These are phyloP conservation scores for Phyllosticta paracitricarpa DNA, from an alignment of 2,329 filamentous ascomycete species.

Conservation along the genomic window DNA sequence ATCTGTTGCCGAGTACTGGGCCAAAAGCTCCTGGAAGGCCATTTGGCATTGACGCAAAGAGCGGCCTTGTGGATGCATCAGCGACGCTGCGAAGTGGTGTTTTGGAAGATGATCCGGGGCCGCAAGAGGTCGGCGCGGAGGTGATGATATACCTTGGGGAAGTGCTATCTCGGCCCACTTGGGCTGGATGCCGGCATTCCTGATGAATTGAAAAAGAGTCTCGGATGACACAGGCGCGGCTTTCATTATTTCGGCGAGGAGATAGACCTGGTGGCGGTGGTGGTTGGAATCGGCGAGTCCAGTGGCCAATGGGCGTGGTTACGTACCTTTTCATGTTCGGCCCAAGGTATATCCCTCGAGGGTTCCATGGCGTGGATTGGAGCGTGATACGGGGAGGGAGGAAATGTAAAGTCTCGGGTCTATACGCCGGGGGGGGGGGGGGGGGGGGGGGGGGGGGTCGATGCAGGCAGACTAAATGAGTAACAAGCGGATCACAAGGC, in stretches of 20 bases:
- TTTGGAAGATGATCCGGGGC: background rate
- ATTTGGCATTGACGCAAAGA: conserved; percentile 27
- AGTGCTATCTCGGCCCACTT: conserved; percentile 41
- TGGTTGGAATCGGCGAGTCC: background rate
- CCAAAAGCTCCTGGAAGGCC: conserved; percentile 23
- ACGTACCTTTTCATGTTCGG: conserved; percentile 38
- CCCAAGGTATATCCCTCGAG: conserved; percentile 33
- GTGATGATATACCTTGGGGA: conserved; percentile 35
- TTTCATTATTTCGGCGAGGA: conserved; percentile 45
- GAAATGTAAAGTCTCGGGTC: conserved; percentile 17
- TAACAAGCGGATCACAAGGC: conserved; percentile 24
- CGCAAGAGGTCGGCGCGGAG: background rate
- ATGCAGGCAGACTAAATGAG: conserved; percentile 28
- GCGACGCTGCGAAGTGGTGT: conserved; percentile 1
- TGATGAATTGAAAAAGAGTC: conserved; percentile 34
- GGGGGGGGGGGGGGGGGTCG: conserved; percentile 5
- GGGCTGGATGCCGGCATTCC: conserved; percentile 34
- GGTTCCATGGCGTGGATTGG: conserved; percentile 29
- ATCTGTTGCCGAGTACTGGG: conserved; percentile 15
- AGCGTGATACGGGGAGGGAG: conserved; percentile 17
- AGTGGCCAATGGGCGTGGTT: conserved; percentile 9
- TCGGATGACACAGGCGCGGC: conserved; percentile 33
- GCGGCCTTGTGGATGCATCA: conserved; percentile 19
- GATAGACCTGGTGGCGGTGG: conserved; percentile 21
- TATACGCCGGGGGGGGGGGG: conserved; percentile 8